A percentile compares a stretch with the other conserved stretches of the same genome.
Evolutionary conservation across 495 filamentous ascomycete species (phyloP).

Genomic region (Penicillium goetzii): DNA sequence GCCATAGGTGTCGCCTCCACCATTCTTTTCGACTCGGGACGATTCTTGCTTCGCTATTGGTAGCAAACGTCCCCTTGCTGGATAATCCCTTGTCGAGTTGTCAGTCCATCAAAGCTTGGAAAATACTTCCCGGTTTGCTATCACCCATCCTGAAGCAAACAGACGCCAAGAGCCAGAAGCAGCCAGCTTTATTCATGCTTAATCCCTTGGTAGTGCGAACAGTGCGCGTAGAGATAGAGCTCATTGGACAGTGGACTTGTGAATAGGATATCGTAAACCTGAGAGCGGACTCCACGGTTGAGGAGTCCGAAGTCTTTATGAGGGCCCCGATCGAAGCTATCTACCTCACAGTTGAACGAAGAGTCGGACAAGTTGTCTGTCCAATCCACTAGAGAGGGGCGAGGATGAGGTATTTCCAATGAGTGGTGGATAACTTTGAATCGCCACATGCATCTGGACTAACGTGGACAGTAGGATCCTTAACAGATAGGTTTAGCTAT

Average conservation of each 20-base stretch:
- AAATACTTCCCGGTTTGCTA: background rate
- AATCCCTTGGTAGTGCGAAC: background rate
- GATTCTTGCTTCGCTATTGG: background rate
- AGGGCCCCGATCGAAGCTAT: background rate
- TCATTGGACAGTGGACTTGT: too few relatives aligned
- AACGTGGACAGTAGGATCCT: background rate
- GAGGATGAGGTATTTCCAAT: background rate
- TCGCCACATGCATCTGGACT: background rate
- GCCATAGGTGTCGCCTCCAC: conserved; percentile 16
- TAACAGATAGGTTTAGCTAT: too few relatives aligned
- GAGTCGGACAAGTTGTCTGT: background rate
- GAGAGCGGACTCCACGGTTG: background rate
- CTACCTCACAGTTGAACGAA: background rate
- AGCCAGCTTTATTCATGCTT: background rate
- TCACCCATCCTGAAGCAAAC: background rate
- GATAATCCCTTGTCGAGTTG: background rate
- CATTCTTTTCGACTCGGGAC: conserved; percentile 2
- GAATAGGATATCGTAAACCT: too few relatives aligned
- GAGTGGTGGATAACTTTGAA: background rate
- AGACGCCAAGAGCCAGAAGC: background rate
- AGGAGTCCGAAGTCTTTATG: background rate
- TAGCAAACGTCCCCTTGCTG: background rate
- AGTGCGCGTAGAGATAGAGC: background rate
- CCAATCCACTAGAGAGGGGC: background rate
- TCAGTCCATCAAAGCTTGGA: background rate